Evolutionary conservation across 208 protist genomes (phyloP).

Genomic region (Wallacemonas sp.): DNA sequence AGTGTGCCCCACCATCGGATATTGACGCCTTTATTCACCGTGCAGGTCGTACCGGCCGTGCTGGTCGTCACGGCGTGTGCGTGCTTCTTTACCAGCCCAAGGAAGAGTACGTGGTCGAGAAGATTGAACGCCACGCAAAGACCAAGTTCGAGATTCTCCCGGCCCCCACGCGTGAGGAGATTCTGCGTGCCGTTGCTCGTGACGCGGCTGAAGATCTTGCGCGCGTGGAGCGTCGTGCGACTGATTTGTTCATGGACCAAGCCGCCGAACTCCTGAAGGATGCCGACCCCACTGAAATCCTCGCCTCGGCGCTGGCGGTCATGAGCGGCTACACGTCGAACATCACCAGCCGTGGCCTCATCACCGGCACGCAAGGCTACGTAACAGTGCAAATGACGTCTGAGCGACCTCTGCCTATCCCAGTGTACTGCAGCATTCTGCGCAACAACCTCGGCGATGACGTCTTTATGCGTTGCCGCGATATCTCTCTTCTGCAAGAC

Average conservation of each 20-base stretch:
- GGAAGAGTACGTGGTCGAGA: constrained; percentile 88
- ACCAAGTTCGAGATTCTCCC: constrained; percentile 90
- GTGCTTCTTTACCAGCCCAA: constrained; percentile 85
- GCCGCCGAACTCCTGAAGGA: constrained; percentile 87
- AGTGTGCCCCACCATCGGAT: constrained; percentile 80
- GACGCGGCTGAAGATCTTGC: constrained; percentile 87
- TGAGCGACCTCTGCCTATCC: constrained; percentile 69
- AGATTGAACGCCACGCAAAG: constrained; percentile 90
- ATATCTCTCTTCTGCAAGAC: constrained; percentile 89
- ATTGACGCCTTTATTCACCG: constrained; percentile 97
- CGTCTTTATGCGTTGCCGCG: constrained; percentile 73
- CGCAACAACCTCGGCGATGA: constrained; percentile 85
- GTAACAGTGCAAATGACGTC: constrained; percentile 74
- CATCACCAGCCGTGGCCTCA: constrained; percentile 77
- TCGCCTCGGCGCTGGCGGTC: constrained; percentile 88
- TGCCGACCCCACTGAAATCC: constrained; percentile 82
- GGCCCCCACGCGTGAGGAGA: constrained; percentile 84
- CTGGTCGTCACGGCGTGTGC: constrained; percentile 88
- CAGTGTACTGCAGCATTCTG: constrained; percentile 87
- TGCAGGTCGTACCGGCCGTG: constrained; percentile 95
- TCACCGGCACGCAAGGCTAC: constrained; percentile 78
- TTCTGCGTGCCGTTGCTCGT: constrained; percentile 81
- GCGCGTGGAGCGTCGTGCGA: constrained; percentile 81
- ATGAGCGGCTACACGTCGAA: constrained; percentile 92
- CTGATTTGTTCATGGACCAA: constrained; percentile 87